phyloP scores from a whole-genome alignment of 805 yeast genomes.

The Debaryomyces prosopidis region DNA sequence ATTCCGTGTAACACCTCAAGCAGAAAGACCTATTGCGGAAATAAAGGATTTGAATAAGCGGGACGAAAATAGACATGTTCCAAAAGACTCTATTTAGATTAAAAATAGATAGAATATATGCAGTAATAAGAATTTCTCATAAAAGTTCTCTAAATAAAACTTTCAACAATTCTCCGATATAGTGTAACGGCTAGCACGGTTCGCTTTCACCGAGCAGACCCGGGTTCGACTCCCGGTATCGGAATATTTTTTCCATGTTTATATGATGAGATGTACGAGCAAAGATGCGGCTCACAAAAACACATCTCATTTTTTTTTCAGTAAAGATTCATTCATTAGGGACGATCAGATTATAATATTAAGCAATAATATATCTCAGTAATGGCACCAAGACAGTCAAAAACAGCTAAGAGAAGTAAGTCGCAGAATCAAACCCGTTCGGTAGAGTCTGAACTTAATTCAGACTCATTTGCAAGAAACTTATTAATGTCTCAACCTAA shows the following conservation, averaged over 20 bases:
- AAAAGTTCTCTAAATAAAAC: too few species aligned
- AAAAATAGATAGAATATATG: background rate
- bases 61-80: constrained; percentile 18
- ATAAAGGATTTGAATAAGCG: constrained; percentile 36
- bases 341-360: background rate
- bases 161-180: constrained; percentile 35
- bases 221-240: constrained; percentile 89
- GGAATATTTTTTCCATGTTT: constrained; percentile 42
- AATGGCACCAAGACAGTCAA: constrained; percentile 62
- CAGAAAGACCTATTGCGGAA: constrained; percentile 38
- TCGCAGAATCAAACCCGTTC: constrained; percentile 55
- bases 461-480: constrained; percentile 71
- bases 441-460: constrained; percentile 64
- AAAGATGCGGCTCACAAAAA: too few species aligned
- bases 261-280: too few species aligned
- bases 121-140: too few species aligned
- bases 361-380: background rate
- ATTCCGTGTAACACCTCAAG: constrained; percentile 39
- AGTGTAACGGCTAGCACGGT: constrained; percentile 57
- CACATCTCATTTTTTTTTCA: too few species aligned
- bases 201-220: constrained; percentile 56
- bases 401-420: constrained; percentile 56
- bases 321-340: too few species aligned
- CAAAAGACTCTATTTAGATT: background rate
- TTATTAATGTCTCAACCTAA: constrained; percentile 59